Conservation (phyloP, 1,284 basidiomycete species). For the Cryptococcus hybrid region DNA sequence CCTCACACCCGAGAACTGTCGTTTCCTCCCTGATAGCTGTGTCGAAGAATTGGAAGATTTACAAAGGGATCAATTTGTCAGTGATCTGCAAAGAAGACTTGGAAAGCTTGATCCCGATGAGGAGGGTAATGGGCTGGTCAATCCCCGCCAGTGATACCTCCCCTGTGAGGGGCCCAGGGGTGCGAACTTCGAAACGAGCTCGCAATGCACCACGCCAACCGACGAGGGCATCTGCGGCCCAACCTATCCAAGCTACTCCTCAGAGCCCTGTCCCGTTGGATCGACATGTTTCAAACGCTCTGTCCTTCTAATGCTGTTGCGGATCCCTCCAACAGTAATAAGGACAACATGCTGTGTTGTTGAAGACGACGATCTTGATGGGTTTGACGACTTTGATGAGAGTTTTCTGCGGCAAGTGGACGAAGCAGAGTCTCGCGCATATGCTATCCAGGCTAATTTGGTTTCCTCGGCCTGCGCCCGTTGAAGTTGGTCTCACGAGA, state of each 20-base stretch:
- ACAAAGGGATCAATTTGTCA: constrained; percentile 35
- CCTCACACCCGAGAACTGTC: constrained; percentile 36
- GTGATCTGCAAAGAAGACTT: constrained; percentile 19
- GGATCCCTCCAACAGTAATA: background rate
- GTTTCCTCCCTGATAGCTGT: constrained; percentile 30
- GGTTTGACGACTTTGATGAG: constrained; percentile 1
- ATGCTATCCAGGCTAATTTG: background rate
- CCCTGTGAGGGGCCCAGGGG: background rate
- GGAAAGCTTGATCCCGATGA: constrained; percentile 14
- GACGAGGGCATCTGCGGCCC: background rate
- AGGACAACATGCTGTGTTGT: background rate
- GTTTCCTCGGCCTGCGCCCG: background rate
- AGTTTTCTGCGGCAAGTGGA: background rate
- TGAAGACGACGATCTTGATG: constrained; percentile 1
- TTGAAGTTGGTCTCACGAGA: background rate
- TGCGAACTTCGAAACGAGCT: background rate
- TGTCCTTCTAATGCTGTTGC: background rate
- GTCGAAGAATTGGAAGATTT: constrained; percentile 38
- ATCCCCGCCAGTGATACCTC: background rate
- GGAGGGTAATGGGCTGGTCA: background rate
- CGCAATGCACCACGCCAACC: background rate
- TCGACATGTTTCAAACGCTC: background rate
- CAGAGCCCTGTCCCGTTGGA: background rate
- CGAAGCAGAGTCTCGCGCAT: background rate
- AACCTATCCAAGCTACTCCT: background rate